Conservation (phyloP, 768 basidiomycete species). For the Boletus pseudopeckii region DNA sequence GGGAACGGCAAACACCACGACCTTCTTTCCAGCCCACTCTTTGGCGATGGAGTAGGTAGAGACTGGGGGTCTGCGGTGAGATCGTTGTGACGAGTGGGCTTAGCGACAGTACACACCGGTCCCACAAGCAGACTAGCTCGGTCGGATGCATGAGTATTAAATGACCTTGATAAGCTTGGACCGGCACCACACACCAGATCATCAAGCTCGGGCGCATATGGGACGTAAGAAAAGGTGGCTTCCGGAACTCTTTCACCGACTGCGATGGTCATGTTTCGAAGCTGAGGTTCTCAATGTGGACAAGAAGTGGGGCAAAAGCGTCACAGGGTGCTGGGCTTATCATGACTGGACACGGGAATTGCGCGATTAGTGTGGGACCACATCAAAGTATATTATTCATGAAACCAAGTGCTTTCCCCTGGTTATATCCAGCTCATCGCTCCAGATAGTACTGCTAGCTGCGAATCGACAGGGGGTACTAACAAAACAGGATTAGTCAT, state of each 20-base stretch:
- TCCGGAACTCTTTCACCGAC: constrained; percentile 52
- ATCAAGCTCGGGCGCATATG: constrained; percentile 61
- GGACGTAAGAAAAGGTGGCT: constrained; percentile 49
- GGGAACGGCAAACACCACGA: constrained; percentile 74
- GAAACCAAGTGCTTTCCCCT: too few species aligned
- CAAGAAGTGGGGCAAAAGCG: neutral
- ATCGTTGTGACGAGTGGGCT: neutral
- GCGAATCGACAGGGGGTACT: too few species aligned
- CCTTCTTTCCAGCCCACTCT: constrained; percentile 79
- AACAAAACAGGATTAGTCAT: neutral
- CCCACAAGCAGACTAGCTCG: constrained; percentile 55
- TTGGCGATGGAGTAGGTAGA: constrained; percentile 48
- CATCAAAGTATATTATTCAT: neutral
- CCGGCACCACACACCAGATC: constrained; percentile 42
- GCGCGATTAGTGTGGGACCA: neutral
- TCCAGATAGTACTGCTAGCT: too few species aligned
- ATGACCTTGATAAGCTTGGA: constrained; percentile 3
- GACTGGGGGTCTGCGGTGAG: constrained; percentile 35
- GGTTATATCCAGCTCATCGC: too few species aligned
- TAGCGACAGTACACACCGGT: constrained; percentile 45
- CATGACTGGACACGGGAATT: neutral
- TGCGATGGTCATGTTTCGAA: constrained; percentile 33
- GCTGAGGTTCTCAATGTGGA: neutral
- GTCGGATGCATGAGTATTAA: neutral
- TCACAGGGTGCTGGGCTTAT: neutral